A percentile compares a stretch with the other conserved stretches of the same genome.
Conservation (phyloP, 768 basidiomycete genomes). For the Boletus rubescentipes region DNA sequence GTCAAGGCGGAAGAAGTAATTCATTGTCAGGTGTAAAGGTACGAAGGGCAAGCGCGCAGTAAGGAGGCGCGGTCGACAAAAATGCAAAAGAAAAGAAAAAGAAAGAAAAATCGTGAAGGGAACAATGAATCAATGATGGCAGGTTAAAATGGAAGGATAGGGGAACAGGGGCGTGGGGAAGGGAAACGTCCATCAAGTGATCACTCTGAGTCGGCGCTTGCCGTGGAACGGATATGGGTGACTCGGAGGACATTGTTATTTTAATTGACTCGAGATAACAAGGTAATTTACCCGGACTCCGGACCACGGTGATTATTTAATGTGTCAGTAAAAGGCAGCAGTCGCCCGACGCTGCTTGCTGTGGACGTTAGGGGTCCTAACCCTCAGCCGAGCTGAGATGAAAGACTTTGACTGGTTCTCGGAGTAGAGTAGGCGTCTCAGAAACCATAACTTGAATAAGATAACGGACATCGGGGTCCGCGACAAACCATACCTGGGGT, state of each 20-base stretch:
- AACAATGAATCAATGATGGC: not conserved
- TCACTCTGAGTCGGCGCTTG: not conserved
- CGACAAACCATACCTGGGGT: not conserved
- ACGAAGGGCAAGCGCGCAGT: conserved; percentile 6
- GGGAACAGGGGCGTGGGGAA: not conserved
- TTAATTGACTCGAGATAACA: no score
- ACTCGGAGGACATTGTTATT: no score
- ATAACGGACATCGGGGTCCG: not conserved
- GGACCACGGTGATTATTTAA: not conserved
- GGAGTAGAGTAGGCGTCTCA: not conserved
- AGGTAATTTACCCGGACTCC: no score
- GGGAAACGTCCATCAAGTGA: not conserved
- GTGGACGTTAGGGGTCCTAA: not conserved
- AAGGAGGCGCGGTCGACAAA: not conserved
- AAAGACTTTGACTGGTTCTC: not conserved
- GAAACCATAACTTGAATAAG: conserved; percentile 1
- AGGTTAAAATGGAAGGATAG: not conserved
- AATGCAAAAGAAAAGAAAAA: not conserved
- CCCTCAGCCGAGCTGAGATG: not conserved
- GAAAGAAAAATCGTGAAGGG: not conserved
- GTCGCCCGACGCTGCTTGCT: conserved; percentile 2
- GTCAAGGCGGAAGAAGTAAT: not conserved
- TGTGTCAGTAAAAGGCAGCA: not conserved
- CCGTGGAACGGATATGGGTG: not conserved
- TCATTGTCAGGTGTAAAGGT: not conserved